Percentiles rank a stretch among this genome's conserved stretches.
Conservation (phyloP, 257 asterid genomes). For the Lycium ferocissimum region DNA sequence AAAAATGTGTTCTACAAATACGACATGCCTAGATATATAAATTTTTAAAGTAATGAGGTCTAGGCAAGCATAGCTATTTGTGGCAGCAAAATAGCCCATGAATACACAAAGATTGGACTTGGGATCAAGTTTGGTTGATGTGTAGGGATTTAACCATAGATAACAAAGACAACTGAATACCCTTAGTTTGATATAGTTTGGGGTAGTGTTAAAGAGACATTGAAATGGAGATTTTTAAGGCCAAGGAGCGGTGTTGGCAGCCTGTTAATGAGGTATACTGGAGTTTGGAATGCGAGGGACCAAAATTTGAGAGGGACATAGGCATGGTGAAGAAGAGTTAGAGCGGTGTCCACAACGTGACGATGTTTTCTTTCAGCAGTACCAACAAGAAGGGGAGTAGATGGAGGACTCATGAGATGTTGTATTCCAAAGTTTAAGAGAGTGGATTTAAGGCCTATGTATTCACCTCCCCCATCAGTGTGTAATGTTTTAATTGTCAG, state of each 20-base stretch:
- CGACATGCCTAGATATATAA: background rate
- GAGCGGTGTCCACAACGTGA: background rate
- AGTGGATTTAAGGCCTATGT: background rate
- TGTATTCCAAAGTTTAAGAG: background rate
- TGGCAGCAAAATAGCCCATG: background rate
- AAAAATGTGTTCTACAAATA: background rate
- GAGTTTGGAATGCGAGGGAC: background rate
- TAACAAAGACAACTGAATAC: slow-evolving; percentile 24
- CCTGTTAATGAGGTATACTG: background rate
- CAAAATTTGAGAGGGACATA: background rate
- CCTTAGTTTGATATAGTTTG: background rate
- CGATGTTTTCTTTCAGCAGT: background rate
- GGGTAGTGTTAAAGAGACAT: background rate
- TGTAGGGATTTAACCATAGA: slow-evolving; percentile 14
- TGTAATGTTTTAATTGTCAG: too few species aligned
- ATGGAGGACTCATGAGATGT: background rate
- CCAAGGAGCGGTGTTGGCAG: background rate
- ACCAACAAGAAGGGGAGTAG: background rate
- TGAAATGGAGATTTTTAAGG: background rate
- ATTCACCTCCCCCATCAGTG: background rate
- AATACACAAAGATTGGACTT: background rate
- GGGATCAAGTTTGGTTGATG: background rate
- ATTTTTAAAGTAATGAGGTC: background rate
- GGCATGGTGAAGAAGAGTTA: background rate
- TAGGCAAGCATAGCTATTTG: background rate